Evolutionary conservation across 1,284 basidiomycete genomes (phyloP).

Genomic region (Ustilago hordei): DNA sequence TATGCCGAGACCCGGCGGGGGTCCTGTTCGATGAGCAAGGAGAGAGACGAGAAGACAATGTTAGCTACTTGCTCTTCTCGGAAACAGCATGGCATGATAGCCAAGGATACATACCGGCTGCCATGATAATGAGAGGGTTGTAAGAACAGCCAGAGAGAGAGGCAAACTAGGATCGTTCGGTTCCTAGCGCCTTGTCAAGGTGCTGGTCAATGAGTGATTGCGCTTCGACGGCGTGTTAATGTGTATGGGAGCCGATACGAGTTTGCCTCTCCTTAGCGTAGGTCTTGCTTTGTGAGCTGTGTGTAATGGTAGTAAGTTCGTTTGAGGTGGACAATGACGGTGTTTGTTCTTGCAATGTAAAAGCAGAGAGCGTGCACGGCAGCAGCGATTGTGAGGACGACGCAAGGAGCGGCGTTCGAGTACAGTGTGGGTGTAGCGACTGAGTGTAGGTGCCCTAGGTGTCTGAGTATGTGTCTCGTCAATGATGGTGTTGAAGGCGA

Average conservation of each 20-base stretch:
- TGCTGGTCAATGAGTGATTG: slow-evolving; percentile 7
- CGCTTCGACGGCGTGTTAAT: not conserved
- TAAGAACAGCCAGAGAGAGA: slow-evolving; percentile 22
- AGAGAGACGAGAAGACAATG: not conserved
- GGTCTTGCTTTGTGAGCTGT: not conserved
- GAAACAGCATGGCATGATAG: not conserved
- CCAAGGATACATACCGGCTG: slow-evolving; percentile 29
- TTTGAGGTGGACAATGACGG: not conserved
- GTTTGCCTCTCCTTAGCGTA: not conserved
- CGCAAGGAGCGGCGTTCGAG: not conserved
- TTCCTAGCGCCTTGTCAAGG: slow-evolving; percentile 28
- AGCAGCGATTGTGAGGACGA: not conserved
- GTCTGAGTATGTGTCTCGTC: not conserved
- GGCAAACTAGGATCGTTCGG: slow-evolving; percentile 24
- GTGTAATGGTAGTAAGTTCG: not conserved
- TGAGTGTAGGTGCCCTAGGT: not conserved
- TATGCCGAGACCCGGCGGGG: slow-evolving; percentile 51
- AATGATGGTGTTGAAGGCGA: slow-evolving; percentile 5
- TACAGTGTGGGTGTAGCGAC: not conserved
- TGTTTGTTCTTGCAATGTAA: not conserved
- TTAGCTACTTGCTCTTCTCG: not conserved
- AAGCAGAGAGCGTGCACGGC: not conserved
- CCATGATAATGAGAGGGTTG: slow-evolving; percentile 17
- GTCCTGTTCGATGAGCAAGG: slow-evolving; percentile 16
- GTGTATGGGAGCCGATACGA: not conserved